Evolutionary conservation across 176 grass and related monocot genomes (phyloP).

Genomic region (Oryza australiensis): DNA sequence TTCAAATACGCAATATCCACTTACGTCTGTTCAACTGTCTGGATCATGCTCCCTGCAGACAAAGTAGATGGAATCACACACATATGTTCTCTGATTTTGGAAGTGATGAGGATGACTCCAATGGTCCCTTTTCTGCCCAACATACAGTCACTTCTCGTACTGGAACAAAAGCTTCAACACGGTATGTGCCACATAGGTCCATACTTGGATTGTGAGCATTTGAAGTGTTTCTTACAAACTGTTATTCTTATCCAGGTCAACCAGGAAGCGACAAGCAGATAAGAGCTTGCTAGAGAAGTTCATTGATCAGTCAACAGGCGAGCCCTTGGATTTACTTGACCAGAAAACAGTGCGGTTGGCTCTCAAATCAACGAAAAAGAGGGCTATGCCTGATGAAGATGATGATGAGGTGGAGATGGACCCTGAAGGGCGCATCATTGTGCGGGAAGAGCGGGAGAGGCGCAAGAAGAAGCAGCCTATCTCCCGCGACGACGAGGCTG

Average conservation of each 20-base stretch:
- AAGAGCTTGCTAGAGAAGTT: slow-evolving; percentile 75
- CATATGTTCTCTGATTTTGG: slow-evolving; percentile 92
- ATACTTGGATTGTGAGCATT: neutral
- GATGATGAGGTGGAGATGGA: slow-evolving; percentile 68
- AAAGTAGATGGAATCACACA: slow-evolving; percentile 93
- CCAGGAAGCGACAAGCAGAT: slow-evolving; percentile 41
- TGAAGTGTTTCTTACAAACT: slow-evolving; percentile 21
- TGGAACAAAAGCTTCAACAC: slow-evolving; percentile 65
- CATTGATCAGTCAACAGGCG: slow-evolving; percentile 56
- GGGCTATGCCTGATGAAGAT: slow-evolving; percentile 33
- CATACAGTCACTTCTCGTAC: slow-evolving; percentile 41
- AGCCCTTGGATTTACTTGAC: slow-evolving; percentile 88
- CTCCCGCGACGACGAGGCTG: slow-evolving; percentile 38
- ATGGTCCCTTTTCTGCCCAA: slow-evolving; percentile 30
- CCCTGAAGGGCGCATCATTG: slow-evolving; percentile 75
- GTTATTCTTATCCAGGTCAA: slow-evolving; percentile 51
- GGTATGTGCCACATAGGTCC: slow-evolving; percentile 45
- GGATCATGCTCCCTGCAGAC: slow-evolving; percentile 47
- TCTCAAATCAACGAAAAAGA: slow-evolving; percentile 73
- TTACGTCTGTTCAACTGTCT: slow-evolving; percentile 21
- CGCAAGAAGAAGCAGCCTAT: slow-evolving; percentile 53
- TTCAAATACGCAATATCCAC: neutral
- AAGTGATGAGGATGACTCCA: slow-evolving; percentile 66
- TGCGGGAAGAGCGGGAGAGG: slow-evolving; percentile 56
- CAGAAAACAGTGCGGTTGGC: slow-evolving; percentile 64